Conservation (phyloP, 352 stramenopile genomes). For the Peronospora destructor region DNA sequence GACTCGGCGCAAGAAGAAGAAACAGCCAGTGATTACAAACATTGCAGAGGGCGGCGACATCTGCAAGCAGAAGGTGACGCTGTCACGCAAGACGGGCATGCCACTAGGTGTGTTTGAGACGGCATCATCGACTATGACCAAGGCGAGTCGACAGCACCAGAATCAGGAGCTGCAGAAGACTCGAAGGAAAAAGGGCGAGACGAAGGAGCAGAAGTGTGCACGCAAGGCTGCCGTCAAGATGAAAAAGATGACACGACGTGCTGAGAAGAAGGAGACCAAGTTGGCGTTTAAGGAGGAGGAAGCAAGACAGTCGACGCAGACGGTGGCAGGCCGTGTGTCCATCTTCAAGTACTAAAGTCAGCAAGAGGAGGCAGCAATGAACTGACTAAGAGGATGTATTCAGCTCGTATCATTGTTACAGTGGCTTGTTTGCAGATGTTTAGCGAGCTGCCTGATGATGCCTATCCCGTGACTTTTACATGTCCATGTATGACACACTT, state of each 20-base stretch:
- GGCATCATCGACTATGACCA: conserved; percentile 15
- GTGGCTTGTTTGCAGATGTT: conserved; percentile 4
- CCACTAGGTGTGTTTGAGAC: conserved; percentile 87
- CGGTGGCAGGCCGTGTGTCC: conserved; percentile 51
- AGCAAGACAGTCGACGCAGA: conserved; percentile 59
- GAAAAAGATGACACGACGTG: conserved; percentile 84
- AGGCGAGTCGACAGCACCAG: conserved; percentile 21
- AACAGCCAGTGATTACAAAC: conserved; percentile 20
- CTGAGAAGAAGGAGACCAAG: conserved; percentile 94
- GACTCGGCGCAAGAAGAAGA: conserved; percentile 82
- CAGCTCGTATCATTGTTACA: neutral
- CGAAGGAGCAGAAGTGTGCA: conserved; percentile 87
- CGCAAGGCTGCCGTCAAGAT: conserved; percentile 90
- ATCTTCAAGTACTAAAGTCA: conserved; percentile 65
- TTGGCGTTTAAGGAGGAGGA: conserved; percentile 91
- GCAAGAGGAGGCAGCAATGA: conserved; percentile 8
- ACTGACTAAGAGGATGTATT: conserved; percentile 9
- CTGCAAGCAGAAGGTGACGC: conserved; percentile 57
- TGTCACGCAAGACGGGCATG: conserved; percentile 94
- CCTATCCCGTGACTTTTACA: neutral
- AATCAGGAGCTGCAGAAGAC: conserved; percentile 19
- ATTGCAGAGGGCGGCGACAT: conserved; percentile 28
- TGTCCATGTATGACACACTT: neutral
- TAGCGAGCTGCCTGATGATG: no score
- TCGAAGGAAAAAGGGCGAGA: conserved; percentile 77